phyloP scores from a whole-genome alignment of 345 rosid species.

The Citrus hindsii region DNA sequence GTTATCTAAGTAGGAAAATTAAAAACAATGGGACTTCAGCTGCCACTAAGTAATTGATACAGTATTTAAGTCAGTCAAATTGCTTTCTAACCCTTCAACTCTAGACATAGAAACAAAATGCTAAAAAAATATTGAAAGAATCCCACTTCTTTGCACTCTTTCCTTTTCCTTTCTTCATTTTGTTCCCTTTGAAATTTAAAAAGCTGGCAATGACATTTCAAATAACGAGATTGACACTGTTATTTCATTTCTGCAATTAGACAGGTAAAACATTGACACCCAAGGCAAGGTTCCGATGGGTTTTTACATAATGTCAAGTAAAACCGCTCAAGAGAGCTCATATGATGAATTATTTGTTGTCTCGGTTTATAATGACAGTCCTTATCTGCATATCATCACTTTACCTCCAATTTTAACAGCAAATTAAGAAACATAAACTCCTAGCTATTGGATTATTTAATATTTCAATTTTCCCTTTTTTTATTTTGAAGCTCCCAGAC shows the following conservation, averaged over 20 bases:
- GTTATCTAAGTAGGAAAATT: too few species aligned
- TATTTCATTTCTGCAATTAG: neutral
- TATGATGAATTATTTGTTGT: neutral
- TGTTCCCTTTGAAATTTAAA: neutral
- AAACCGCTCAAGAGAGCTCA: neutral
- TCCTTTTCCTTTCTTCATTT: neutral
- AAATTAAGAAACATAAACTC: neutral
- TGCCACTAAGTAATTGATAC: neutral
- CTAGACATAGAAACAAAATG: neutral
- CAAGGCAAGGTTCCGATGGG: neutral
- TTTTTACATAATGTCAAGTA: neutral
- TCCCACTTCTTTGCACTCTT: neutral
- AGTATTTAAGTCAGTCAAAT: neutral
- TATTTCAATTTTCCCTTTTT: neutral
- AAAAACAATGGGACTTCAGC: neutral
- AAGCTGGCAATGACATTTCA: neutral
- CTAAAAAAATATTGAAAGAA: neutral
- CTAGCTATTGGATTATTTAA: neutral
- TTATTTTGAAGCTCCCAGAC: neutral
- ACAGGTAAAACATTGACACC: neutral
- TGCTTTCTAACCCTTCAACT: neutral
- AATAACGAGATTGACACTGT: neutral
- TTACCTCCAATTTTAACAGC: neutral
- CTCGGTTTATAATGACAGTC: too few species aligned
- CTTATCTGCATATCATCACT: neutral